Percentiles rank a stretch among this genome's conserved stretches.
Conservation (phyloP, 2,329 filamentous ascomycete genomes). For the Colletotrichum sp. region DNA sequence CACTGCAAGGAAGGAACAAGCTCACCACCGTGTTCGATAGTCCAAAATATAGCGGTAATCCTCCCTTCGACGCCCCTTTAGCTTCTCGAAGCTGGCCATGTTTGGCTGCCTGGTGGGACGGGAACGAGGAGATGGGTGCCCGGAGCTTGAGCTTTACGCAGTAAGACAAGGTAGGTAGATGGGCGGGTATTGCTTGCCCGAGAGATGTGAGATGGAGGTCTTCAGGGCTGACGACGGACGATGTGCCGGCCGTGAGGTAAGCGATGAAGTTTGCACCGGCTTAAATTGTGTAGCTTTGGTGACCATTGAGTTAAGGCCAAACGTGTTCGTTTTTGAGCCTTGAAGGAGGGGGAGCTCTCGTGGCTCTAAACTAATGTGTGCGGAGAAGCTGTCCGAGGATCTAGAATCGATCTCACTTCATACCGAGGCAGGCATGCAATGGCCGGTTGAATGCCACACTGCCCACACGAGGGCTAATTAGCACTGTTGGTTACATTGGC, state of each 20-base stretch:
- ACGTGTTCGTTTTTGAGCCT: neutral
- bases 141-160: neutral
- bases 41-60: constrained; percentile 84
- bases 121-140: neutral
- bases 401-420: neutral
- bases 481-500: neutral
- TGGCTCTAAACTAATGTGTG: neutral
- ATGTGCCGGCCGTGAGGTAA: neutral
- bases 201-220: neutral
- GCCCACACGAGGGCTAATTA: neutral
- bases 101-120: constrained; percentile 22
- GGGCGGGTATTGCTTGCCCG: neutral
- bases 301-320: neutral
- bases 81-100: constrained; percentile 24
- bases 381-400: neutral
- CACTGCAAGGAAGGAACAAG: neutral
- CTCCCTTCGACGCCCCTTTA: constrained; percentile 67
- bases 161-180: neutral
- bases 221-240: neutral
- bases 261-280: neutral
- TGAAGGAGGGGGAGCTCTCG: neutral
- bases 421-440: neutral
- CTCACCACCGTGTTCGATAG: constrained; percentile 85
- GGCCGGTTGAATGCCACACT: neutral
- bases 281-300: neutral